These are phyloP conservation scores for Brassica juncea DNA, from an alignment of 345 rosid genomes.

Conservation along the genomic window DNA sequence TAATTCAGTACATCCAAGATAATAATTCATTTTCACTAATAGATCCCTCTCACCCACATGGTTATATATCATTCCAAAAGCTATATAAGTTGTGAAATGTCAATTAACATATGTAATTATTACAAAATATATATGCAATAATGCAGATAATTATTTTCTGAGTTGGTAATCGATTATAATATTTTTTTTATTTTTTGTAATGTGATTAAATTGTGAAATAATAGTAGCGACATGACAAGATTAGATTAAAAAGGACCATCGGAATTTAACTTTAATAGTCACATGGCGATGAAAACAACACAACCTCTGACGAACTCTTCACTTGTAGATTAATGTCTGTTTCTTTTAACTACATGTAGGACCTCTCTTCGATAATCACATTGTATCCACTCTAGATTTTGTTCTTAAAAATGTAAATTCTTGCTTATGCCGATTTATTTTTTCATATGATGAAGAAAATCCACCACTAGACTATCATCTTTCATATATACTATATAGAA, in stretches of 20 bases:
- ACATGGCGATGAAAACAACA: constrained; percentile 38
- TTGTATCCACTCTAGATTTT: constrained; percentile 32
- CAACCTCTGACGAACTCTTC: constrained; percentile 42
- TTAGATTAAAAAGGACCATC: constrained; percentile 31
- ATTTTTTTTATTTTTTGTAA: background rate
- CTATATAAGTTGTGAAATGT: background rate
- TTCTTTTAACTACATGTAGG: constrained; percentile 44
- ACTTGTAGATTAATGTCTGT: constrained; percentile 34
- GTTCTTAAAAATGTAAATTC: background rate
- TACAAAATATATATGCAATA: background rate
- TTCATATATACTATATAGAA: background rate
- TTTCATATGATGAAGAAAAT: constrained; percentile 14
- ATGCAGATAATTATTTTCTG: background rate
- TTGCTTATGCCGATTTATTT: constrained; percentile 3
- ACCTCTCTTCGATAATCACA: constrained; percentile 39
- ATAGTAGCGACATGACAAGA: constrained; percentile 30
- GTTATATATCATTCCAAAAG: constrained; percentile 29
- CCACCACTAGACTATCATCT: background rate
- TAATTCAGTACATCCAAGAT: constrained; percentile 55
- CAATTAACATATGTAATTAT: constrained; percentile 20
- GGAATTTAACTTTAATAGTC: constrained; percentile 26
- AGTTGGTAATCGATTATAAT: background rate
- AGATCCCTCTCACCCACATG: constrained; percentile 19
- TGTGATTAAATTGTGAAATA: background rate
- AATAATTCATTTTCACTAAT: background rate